phyloP scores from a whole-genome alignment of 805 yeast genomes.

The Yamadazyma akitaensis region DNA sequence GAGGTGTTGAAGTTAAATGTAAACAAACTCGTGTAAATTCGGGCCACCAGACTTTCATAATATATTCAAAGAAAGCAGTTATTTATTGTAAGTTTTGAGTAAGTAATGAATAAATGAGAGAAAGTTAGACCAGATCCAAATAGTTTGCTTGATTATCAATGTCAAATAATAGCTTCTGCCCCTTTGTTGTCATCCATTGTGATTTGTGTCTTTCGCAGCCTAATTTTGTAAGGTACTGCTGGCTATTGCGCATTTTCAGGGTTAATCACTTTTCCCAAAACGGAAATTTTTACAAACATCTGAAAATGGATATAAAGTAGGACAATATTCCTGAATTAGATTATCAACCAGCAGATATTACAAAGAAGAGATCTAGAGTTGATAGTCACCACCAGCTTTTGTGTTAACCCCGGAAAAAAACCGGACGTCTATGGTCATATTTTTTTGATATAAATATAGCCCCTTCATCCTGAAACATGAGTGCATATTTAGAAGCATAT shows the following conservation, averaged over 20 bases:
- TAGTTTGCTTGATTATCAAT: too few species aligned
- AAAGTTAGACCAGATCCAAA: too few species aligned
- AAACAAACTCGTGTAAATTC: too few species aligned
- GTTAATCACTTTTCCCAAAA: conserved; percentile 1
- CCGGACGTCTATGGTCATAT: neutral
- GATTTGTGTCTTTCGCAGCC: too few species aligned
- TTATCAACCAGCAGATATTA: neutral
- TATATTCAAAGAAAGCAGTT: too few species aligned
- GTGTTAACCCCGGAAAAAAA: neutral
- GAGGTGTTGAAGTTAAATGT: too few species aligned
- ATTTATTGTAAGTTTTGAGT: too few species aligned
- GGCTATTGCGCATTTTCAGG: neutral
- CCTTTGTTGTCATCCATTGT: too few species aligned
- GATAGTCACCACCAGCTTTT: neutral
- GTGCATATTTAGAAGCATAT: neutral
- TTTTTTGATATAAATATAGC: neutral
- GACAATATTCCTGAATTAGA: neutral
- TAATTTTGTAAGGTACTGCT: neutral
- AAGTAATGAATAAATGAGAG: too few species aligned
- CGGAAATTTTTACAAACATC: conserved; percentile 3
- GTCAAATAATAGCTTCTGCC: too few species aligned
- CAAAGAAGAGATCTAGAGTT: neutral
- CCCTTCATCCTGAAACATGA: neutral
- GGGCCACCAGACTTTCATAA: too few species aligned
- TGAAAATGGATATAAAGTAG: neutral